A percentile compares a stretch with the other conserved stretches of the same genome.
These are phyloP conservation scores for Diplogelasinospora grovesii DNA, from an alignment of 495 filamentous ascomycete species.

Conservation along the genomic window DNA sequence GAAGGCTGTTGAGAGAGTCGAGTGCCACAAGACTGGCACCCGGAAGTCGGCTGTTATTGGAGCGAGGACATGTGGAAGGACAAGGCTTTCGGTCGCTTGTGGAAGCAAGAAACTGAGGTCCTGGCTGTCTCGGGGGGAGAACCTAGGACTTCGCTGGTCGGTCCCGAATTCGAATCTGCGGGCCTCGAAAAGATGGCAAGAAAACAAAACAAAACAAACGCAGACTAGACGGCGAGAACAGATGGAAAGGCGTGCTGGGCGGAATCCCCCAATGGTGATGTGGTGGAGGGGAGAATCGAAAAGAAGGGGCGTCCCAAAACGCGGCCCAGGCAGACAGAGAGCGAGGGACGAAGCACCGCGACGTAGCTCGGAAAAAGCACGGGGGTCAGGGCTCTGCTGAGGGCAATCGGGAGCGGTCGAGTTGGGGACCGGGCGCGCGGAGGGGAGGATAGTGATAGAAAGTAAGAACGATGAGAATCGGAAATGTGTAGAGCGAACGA, in stretches of 20 bases:
- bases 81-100: conserved; percentile 1
- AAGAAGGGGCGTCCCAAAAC: conserved; percentile 20
- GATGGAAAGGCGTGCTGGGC: conserved; percentile 5
- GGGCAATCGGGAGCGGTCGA: conserved; percentile 6
- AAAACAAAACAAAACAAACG: conserved; percentile 4
- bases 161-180: not conserved
- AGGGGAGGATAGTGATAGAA: conserved; percentile 20
- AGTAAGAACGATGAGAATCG: conserved; percentile 38
- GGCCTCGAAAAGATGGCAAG: conserved; percentile 1
- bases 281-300: conserved; percentile 15
- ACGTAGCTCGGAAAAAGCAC: conserved; percentile 3
- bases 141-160: not conserved
- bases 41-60: conserved; percentile 24
- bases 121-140: not conserved
- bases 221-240: conserved; percentile 6
- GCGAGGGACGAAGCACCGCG: conserved; percentile 8
- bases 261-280: conserved; percentile 8
- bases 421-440: conserved; percentile 13
- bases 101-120: conserved; percentile 1
- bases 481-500: conserved; percentile 19
- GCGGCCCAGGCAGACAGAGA: conserved; percentile 7
- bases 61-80: conserved; percentile 20
- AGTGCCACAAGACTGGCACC: conserved; percentile 27
- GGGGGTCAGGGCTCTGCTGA: conserved; percentile 2
- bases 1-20: conserved; percentile 15